A percentile compares a stretch with the other conserved stretches of the same genome.
Conservation (phyloP, 352 stramenopile species). For the Phytopythium montanum region DNA sequence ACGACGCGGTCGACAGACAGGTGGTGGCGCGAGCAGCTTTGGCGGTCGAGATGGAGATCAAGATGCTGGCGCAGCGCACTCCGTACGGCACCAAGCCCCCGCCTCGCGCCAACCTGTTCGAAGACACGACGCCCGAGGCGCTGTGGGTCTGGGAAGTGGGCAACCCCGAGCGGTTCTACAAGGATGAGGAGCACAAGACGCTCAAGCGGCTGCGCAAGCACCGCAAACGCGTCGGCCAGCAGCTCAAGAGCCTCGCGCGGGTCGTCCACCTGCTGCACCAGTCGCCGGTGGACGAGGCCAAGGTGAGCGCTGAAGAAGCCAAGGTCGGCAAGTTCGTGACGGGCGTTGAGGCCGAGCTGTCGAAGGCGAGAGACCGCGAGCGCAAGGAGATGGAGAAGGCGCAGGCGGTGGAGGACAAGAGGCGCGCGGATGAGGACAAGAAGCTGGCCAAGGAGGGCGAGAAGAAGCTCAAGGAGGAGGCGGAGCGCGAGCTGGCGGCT, state of each 20-base stretch:
- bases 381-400: conserved; percentile 62
- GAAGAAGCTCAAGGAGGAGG: conserved; percentile 56
- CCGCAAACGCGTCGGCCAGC: conserved; percentile 63
- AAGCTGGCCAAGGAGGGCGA: conserved; percentile 63
- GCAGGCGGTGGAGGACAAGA: conserved; percentile 52
- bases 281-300: conserved; percentile 65
- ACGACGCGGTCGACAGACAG: conserved; percentile 7
- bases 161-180: conserved; percentile 69
- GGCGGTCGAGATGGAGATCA: conserved; percentile 83
- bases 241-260: conserved; percentile 64
- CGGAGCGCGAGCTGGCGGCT: conserved; percentile 33
- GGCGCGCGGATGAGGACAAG: conserved; percentile 43
- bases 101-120: conserved; percentile 72
- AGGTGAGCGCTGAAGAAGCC: conserved; percentile 75
- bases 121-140: conserved; percentile 70
- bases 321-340: conserved; percentile 79
- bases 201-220: conserved; percentile 82
- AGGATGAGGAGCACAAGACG: conserved; percentile 58
- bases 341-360: conserved; percentile 54
- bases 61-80: conserved; percentile 79
- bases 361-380: conserved; percentile 49
- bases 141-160: conserved; percentile 86
- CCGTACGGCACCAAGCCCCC: conserved; percentile 54
- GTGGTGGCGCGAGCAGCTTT: conserved; percentile 20
- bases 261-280: conserved; percentile 70